Percentiles rank a stretch among this genome's conserved stretches.
Evolutionary conservation across 2,329 filamentous ascomycete genomes (phyloP).

Genomic region (Nothophoma quercina): DNA sequence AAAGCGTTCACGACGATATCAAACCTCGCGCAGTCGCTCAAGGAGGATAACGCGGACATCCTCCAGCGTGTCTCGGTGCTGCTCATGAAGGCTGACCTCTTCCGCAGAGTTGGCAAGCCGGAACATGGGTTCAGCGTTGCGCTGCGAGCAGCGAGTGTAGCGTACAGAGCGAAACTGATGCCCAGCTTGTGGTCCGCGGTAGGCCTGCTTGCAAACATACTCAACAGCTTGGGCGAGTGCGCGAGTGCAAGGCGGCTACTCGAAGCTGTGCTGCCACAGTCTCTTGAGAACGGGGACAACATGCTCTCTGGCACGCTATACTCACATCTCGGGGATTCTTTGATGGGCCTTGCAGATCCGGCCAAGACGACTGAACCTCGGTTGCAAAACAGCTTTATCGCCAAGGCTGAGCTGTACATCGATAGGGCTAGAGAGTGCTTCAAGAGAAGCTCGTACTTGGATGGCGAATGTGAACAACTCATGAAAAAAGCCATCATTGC

Average conservation of each 20-base stretch:
- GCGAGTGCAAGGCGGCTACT: slow-evolving; percentile 70
- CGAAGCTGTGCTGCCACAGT: slow-evolving; percentile 73
- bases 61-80: slow-evolving; percentile 75
- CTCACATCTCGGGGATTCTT: slow-evolving; percentile 74
- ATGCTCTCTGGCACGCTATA: slow-evolving; percentile 72
- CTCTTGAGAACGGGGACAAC: slow-evolving; percentile 72
- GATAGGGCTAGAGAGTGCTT: slow-evolving; percentile 57
- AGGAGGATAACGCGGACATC: slow-evolving; percentile 67
- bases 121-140: slow-evolving; percentile 79
- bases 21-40: slow-evolving; percentile 57
- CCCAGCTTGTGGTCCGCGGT: slow-evolving; percentile 77
- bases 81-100: slow-evolving; percentile 74
- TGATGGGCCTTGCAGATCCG: slow-evolving; percentile 77
- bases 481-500: slow-evolving; percentile 83
- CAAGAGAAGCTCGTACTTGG: slow-evolving; percentile 70
- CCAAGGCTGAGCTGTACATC: slow-evolving; percentile 45
- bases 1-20: slow-evolving; percentile 64
- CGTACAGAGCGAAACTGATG: slow-evolving; percentile 73
- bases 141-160: slow-evolving; percentile 76
- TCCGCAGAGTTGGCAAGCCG: slow-evolving; percentile 71
- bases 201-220: slow-evolving; percentile 70
- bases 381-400: slow-evolving; percentile 31
- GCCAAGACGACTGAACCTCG: slow-evolving; percentile 24
- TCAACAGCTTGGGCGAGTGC: slow-evolving; percentile 76
- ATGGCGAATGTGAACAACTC: slow-evolving; percentile 78